Base-by-base conservation (phyloP, 306 rosid species). In the Bauhinia variegata region DNA sequence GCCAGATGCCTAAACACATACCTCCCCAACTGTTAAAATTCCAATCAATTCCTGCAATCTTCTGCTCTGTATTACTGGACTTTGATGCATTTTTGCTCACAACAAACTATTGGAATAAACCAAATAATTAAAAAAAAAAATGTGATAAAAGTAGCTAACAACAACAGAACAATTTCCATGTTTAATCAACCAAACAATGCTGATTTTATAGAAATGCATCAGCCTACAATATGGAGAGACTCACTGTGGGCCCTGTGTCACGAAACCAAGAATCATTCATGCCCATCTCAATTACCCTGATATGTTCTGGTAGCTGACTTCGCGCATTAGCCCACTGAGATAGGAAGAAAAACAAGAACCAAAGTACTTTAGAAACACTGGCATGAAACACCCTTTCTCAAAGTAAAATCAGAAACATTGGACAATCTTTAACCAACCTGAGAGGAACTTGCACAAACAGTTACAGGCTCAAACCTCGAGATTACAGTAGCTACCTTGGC, bases 1-100 rank as follows among this genome's bases (percentile, higher is more conserved):
- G 50, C 23, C 41, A 71, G 70, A 14, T 55, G 43, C 43, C 14
- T 8, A 7, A 36, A 54, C 51, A 49, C 82, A 65, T 78, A 90
- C 99, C 97, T 74, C 97, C 99, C 99, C 99, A 93, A 34, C 97
- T 78, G 79, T 93, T 93, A 71, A 93, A 93, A 32, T 11, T 61
- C 99, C 99, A 93, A 72, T 90, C 96, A 78, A 90, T 90, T 70
- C 99, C 96, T 0, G 99, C 97, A 51, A 86, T 78, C 71, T 43
- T 61, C 41, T 67, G 65, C 46, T 71, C 75, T 4, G 55, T 66
- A 15, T 51, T 31, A 79, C 59, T 75, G 51, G 81, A 72, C 58
- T 42, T 18, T 5, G 82, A 70, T 0, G 54, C 31, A 15, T 68
- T 69, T 66, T 72, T 82, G 61, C 83, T 87, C 49, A 86, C 85